Evolutionary conservation across 192 early-diverging fungal species (phyloP).

Genomic region (Obelidium mucronatum): DNA sequence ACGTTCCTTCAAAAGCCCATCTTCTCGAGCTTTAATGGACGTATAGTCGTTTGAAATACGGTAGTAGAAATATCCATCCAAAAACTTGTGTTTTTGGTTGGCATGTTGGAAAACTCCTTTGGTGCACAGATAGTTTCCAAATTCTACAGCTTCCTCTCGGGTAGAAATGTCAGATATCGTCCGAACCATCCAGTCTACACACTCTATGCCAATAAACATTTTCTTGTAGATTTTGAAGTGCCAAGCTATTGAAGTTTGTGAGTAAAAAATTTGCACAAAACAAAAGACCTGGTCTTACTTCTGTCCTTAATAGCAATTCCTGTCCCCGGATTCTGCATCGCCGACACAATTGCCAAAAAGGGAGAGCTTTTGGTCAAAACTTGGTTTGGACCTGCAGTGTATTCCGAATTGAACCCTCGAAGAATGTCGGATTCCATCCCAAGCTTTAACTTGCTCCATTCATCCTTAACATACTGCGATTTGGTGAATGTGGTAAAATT

Average conservation of each 20-base stretch:
- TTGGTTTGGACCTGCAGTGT: neutral
- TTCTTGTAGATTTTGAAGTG: conserved; percentile 77
- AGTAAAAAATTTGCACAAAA: neutral
- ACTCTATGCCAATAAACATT: conserved; percentile 82
- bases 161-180: conserved; percentile 79
- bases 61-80: conserved; percentile 94
- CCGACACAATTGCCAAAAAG: conserved; percentile 62
- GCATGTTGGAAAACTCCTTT: conserved; percentile 73
- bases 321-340: conserved; percentile 72
- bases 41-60: conserved; percentile 48
- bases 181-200: conserved; percentile 86
- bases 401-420: conserved; percentile 36
- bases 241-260: conserved; percentile 59
- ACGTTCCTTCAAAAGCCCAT: conserved; percentile 27
- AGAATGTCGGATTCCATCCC: conserved; percentile 25
- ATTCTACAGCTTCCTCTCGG: conserved; percentile 75
- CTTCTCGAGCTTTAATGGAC: conserved; percentile 6
- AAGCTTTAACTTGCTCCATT: conserved; percentile 25
- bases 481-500: conserved; percentile 45
- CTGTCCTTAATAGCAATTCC: conserved; percentile 77
- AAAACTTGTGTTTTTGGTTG: conserved; percentile 65
- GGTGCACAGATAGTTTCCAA: conserved; percentile 81
- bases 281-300: conserved; percentile 37
- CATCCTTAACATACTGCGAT: conserved; percentile 44
- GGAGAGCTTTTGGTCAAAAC: conserved; percentile 58